phyloP scores from a whole-genome alignment of 1,139 yeast genomes.

The Blastobotrys serpentis region DNA sequence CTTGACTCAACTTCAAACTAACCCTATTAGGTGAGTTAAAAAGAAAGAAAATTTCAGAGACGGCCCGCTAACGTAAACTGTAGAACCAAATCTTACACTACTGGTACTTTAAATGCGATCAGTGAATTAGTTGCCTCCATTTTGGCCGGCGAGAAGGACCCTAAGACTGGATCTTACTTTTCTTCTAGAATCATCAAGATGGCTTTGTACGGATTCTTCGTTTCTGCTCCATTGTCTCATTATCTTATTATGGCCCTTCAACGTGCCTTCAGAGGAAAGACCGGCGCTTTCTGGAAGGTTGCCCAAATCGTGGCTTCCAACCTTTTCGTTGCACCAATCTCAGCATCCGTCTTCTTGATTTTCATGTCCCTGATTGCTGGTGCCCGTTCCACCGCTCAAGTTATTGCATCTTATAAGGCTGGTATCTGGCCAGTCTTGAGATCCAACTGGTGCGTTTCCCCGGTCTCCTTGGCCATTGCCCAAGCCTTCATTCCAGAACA shows the following conservation, averaged over 20 bases:
- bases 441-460: slow-evolving; percentile 64
- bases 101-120: slow-evolving; percentile 40
- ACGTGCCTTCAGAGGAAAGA: slow-evolving; percentile 37
- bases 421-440: slow-evolving; percentile 59
- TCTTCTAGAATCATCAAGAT: slow-evolving; percentile 55
- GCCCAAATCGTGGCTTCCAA: slow-evolving; percentile 62
- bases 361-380: slow-evolving; percentile 46
- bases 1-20: slow-evolving; percentile 30
- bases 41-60: background rate
- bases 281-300: slow-evolving; percentile 43
- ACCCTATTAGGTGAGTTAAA: slow-evolving; percentile 30
- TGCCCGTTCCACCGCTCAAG: slow-evolving; percentile 35
- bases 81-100: slow-evolving; percentile 41
- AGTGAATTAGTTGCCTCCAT: slow-evolving; percentile 40
- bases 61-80: background rate
- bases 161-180: slow-evolving; percentile 37
- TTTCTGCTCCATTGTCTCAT: slow-evolving; percentile 77
- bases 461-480: slow-evolving; percentile 64
- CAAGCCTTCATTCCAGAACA: slow-evolving; percentile 70
- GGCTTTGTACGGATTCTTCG: slow-evolving; percentile 68
- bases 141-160: slow-evolving; percentile 41
- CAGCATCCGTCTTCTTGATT: slow-evolving; percentile 55
- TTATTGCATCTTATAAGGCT: slow-evolving; percentile 46
- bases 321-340: slow-evolving; percentile 61
- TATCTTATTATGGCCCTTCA: slow-evolving; percentile 40